These are phyloP conservation scores for Bathelium albidoporum DNA, from an alignment of 495 filamentous ascomycete species.

Conservation along the genomic window DNA sequence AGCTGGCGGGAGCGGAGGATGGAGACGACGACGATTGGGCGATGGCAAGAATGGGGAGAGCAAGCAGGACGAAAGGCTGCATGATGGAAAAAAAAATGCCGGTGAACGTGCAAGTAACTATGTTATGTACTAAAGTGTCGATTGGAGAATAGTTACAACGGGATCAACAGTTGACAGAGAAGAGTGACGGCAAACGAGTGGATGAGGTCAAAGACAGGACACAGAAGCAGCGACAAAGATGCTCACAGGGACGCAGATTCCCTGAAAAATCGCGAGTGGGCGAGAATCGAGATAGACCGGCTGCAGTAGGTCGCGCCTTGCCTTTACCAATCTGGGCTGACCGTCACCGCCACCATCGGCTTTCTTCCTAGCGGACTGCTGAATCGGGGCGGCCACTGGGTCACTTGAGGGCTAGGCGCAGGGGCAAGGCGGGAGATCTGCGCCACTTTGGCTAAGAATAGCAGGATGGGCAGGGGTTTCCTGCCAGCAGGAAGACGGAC, in stretches of 20 bases:
- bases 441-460: neutral
- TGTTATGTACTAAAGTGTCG: too few species aligned
- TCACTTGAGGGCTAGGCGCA: neutral
- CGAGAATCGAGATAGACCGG: neutral
- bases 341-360: too few species aligned
- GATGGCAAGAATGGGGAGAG: neutral
- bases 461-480: neutral
- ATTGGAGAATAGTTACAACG: neutral
- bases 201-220: neutral
- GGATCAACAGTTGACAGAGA: neutral
- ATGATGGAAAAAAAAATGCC: neutral
- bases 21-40: slow-evolving; percentile 2
- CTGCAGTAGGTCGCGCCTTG: too few species aligned
- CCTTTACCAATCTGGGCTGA: too few species aligned
- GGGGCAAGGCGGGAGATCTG: slow-evolving; percentile 2
- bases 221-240: neutral
- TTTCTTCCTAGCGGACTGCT: neutral
- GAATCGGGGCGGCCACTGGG: too few species aligned
- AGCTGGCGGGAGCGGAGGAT: neutral
- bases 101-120: too few species aligned
- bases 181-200: neutral
- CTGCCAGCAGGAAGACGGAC: too few species aligned
- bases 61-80: neutral
- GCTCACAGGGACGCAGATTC: neutral
- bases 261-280: neutral